Evolutionary conservation across 805 yeast genomes (phyloP), one percentile per base, ranked within the genome.

Genomic region (Wickerhamiella dianesei): DNA sequence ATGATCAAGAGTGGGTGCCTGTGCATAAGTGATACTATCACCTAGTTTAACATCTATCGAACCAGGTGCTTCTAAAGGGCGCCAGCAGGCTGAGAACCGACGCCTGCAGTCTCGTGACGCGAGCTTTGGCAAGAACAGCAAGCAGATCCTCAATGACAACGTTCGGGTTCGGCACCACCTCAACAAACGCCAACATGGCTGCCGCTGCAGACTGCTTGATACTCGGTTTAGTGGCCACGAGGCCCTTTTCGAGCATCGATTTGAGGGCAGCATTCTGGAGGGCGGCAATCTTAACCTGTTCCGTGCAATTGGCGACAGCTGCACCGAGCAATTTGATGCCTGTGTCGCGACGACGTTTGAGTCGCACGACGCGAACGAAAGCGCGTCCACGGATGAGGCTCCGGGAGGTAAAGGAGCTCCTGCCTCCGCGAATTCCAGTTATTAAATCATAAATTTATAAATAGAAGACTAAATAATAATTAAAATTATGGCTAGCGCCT

Each of bases 331-430:
- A 72, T 2, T 65, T 60, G 18, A 86, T 66, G 3, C 85, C 97
- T 1, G 80, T 67, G 58, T 92, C 97, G 97, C 95, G 16, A 82
- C 92, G 17, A 87, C 96, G 59, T 92, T 92, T 29, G 80, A 62
- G 60, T 92, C 98, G 2, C 75, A 69, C 5, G 82, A 79, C 37
- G 80, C 71, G 53, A 70, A 69, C 53, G 74, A 77, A 56, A 79
- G 67, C 2, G 48, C 50, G 21, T 44, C 48, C 16, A 29, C 18
- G 8, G 41, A 3, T 8, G 51, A 48, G 25, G 35, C 16, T 12
- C 13, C 32, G 12, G 25, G 36, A 19, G 21, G 16, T 5, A 39
- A 18, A 12, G 5, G n/a, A 14, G 19, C 42, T 6, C 48, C 47
- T 17, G 13, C 13, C 36, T 40, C 32, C 16, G 48, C 5, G 3